A percentile compares a stretch with the other conserved stretches of the same genome.
Evolutionary conservation across 169 alveolate species (phyloP).

Genomic region (Plasmodium coatneyi): DNA sequence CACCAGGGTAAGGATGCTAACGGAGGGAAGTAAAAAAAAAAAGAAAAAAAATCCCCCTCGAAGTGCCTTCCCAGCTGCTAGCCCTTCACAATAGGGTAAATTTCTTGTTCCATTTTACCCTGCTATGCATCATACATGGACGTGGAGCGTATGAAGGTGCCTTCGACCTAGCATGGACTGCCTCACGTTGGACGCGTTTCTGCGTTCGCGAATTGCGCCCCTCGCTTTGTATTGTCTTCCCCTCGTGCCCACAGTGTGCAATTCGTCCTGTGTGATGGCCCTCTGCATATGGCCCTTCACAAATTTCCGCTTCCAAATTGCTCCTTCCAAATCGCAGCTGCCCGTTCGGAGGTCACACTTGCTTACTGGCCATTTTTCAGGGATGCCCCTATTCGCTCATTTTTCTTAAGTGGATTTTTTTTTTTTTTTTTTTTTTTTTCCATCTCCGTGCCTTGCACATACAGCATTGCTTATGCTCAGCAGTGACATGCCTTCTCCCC

Average conservation of each 20-base stretch:
- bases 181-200: neutral
- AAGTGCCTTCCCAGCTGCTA: neutral
- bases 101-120: neutral
- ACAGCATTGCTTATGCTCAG: neutral
- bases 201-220: neutral
- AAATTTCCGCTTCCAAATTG: neutral
- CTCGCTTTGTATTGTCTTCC: neutral
- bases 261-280: neutral
- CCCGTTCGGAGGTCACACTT: neutral
- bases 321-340: neutral
- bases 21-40: neutral
- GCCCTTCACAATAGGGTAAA: neutral
- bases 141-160: neutral
- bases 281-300: neutral
- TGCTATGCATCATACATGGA: neutral
- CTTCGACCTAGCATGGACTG: neutral
- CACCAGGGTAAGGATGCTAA: neutral
- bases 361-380: neutral
- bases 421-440: neutral
- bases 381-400: neutral
- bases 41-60: neutral
- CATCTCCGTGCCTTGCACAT: neutral
- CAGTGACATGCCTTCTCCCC: neutral
- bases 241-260: neutral
- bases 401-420: neutral